A percentile compares a stretch with the other conserved stretches of the same genome.
Evolutionary conservation across 148 eudicot species (phyloP).

Genomic region (Chenopodium berlandieri): DNA sequence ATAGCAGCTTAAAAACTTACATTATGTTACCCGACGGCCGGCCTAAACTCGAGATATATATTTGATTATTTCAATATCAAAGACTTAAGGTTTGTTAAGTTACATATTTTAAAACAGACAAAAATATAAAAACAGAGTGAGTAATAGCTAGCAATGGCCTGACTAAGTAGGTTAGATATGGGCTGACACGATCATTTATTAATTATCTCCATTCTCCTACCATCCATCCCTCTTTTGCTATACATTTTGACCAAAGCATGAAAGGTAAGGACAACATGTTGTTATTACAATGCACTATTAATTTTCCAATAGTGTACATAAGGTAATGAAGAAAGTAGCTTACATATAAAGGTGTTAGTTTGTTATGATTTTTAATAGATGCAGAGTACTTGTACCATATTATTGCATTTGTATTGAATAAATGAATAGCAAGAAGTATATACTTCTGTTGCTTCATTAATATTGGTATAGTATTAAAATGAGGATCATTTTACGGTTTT

Average conservation of each 20-base stretch:
- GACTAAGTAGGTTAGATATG: neutral
- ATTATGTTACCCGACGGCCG: too few relatives aligned
- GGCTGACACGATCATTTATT: neutral
- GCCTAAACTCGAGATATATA: neutral
- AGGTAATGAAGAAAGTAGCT: neutral
- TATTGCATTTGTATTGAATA: neutral
- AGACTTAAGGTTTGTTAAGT: neutral
- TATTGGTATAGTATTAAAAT: neutral
- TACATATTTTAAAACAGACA: neutral
- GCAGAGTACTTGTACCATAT: neutral
- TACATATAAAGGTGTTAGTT: neutral
- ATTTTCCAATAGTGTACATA: neutral
- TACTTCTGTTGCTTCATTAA: neutral
- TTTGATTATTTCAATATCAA: neutral
- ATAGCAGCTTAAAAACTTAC: neutral
- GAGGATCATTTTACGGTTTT: neutral
- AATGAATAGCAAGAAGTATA: neutral
- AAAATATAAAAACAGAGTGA: neutral
- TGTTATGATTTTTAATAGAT: neutral
- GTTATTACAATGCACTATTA: neutral
- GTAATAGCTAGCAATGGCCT: neutral
- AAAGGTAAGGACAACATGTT: neutral
- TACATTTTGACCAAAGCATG: neutral
- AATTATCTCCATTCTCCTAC: neutral
- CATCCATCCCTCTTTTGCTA: neutral